A percentile compares a stretch with the other conserved stretches of the same genome.
phyloP scores from a whole-genome alignment of 495 filamentous ascomycete species.

The Daldinia loculata region DNA sequence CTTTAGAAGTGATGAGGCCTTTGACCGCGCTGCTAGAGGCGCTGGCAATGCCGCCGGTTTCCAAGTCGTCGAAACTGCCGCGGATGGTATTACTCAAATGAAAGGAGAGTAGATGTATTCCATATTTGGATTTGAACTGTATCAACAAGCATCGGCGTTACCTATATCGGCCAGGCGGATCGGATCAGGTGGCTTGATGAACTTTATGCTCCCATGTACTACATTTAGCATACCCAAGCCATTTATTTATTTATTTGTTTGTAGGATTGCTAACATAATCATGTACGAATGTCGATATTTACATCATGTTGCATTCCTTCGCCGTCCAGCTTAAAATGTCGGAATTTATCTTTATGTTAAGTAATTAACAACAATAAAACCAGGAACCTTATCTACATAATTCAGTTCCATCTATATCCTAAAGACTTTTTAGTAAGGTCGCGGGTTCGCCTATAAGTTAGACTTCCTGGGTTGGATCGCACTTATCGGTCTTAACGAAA shows the following conservation, averaged over 20 bases:
- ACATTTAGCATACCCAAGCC: not conserved
- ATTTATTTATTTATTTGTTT: not conserved
- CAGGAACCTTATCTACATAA: not conserved
- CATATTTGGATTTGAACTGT: not conserved
- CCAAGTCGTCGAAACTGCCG: slow-evolving; percentile 71
- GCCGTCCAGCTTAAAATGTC: no score
- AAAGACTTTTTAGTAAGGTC: not conserved
- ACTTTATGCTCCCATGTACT: not conserved
- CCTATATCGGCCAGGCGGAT: slow-evolving; percentile 5
- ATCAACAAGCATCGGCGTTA: slow-evolving; percentile 19
- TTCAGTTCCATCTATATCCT: not conserved
- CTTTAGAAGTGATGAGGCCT: slow-evolving; percentile 82
- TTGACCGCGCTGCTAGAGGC: slow-evolving; percentile 77
- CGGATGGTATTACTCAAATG: slow-evolving; percentile 54
- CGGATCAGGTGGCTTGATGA: not conserved
- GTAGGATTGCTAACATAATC: slow-evolving; percentile 4
- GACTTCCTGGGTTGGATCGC: not conserved
- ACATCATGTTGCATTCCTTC: not conserved
- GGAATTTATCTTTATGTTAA: no score
- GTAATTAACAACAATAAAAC: not conserved
- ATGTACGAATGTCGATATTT: not conserved
- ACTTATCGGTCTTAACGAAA: not conserved
- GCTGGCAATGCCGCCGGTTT: slow-evolving; percentile 70
- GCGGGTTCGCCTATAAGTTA: not conserved
- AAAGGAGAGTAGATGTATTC: slow-evolving; percentile 23